phyloP scores from a whole-genome alignment of 192 early-diverging fungal species.

The Phlyctochytrium bullatum region DNA sequence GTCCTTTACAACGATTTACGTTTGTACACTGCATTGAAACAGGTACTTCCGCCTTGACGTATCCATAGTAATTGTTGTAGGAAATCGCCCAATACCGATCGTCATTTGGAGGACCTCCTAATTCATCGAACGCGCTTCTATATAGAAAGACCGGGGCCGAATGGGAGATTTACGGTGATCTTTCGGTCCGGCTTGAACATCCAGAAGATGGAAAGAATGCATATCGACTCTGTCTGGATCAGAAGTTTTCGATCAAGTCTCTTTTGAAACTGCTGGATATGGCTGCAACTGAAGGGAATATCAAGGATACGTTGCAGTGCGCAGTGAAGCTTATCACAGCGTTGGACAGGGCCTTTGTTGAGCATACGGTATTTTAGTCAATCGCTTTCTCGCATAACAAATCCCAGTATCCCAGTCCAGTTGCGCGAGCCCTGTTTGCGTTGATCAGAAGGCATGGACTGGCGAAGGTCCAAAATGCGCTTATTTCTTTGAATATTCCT shows the following conservation, averaged over 20 bases:
- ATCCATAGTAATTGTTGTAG: constrained; percentile 28
- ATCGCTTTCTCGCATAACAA: not conserved
- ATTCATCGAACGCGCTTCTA: constrained; percentile 46
- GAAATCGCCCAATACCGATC: constrained; percentile 74
- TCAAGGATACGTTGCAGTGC: constrained; percentile 74
- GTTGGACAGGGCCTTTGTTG: constrained; percentile 88
- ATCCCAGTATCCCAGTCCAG: constrained; percentile 80
- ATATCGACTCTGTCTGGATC: constrained; percentile 79
- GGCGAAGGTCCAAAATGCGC: constrained; percentile 87
- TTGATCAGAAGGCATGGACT: constrained; percentile 85
- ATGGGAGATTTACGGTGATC: constrained; percentile 97
- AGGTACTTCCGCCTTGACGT: constrained; percentile 30
- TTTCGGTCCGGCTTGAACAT: constrained; percentile 83
- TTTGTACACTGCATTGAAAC: constrained; percentile 88
- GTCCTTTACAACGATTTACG: constrained; percentile 96
- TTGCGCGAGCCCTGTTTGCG: constrained; percentile 80
- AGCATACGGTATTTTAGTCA: constrained; percentile 67
- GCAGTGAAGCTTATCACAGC: constrained; percentile 81
- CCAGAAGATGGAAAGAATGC: constrained; percentile 89
- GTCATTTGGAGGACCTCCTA: constrained; percentile 2
- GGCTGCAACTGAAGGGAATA: constrained; percentile 76
- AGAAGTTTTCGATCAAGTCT: constrained; percentile 92
- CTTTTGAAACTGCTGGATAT: constrained; percentile 82
- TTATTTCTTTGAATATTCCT: constrained; percentile 86
- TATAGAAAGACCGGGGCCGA: constrained; percentile 94